Evolutionary conservation across 768 basidiomycete species (phyloP).

Genomic region (Omphalotus guepiniiformis): DNA sequence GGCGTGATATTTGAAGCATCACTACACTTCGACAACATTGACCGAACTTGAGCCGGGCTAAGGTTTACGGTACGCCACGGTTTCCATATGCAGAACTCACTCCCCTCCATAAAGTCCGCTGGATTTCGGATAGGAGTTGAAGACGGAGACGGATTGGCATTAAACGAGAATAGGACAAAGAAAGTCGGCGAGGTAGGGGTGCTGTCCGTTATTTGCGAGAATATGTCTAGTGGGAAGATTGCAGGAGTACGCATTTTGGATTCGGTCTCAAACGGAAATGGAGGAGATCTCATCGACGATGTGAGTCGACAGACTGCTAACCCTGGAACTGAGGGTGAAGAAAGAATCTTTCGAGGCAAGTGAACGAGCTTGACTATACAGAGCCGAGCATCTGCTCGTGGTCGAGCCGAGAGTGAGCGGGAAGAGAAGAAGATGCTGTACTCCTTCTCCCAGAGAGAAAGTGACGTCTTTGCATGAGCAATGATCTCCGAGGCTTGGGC

Average conservation of each 20-base stretch:
- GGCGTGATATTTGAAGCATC: no score
- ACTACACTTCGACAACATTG: no score
- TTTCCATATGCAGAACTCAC: slow-evolving; percentile 6
- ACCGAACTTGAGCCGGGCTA: neutral
- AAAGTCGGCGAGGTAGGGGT: neutral
- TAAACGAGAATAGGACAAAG: neutral
- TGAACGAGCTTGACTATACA: slow-evolving; percentile 1
- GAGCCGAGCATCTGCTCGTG: slow-evolving; percentile 1
- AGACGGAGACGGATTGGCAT: neutral
- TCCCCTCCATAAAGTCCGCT: neutral
- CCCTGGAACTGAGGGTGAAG: neutral
- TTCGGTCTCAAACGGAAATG: neutral
- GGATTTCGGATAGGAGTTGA: slow-evolving; percentile 2
- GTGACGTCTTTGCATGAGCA: slow-evolving; percentile 2
- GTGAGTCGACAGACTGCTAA: slow-evolving; percentile 2
- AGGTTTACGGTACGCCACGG: slow-evolving; percentile 7
- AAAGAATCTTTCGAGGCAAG: neutral
- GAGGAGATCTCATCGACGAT: neutral
- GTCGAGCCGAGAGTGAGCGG: neutral
- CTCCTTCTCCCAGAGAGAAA: slow-evolving; percentile 6
- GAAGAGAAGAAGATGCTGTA: neutral
- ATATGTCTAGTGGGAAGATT: slow-evolving; percentile 1
- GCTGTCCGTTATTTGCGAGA: neutral
- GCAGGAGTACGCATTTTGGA: neutral
- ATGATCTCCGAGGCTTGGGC: slow-evolving; percentile 3